phyloP scores from a whole-genome alignment of 1,284 basidiomycete genomes.

The Fomitopsis palustris region DNA sequence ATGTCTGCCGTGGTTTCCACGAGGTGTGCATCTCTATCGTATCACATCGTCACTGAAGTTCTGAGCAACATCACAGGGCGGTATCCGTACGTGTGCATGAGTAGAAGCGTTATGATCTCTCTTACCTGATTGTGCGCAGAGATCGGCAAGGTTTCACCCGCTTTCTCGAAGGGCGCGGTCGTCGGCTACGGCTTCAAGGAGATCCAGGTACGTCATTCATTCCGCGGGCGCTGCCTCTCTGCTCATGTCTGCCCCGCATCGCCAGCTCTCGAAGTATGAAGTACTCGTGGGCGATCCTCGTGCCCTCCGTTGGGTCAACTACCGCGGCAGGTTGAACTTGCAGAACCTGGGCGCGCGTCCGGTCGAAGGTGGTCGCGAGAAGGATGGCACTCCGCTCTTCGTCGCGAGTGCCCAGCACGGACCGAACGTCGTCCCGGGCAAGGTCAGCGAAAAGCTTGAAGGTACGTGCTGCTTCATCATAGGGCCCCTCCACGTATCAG shows the following conservation, averaged over 20 bases:
- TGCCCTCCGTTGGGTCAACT: constrained; percentile 56
- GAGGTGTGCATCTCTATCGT: constrained; percentile 40
- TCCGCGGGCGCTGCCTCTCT: constrained; percentile 37
- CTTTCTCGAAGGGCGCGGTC: constrained; percentile 56
- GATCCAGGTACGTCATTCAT: constrained; percentile 19
- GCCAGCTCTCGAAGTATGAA: constrained; percentile 56
- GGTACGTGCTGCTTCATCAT: constrained; percentile 32
- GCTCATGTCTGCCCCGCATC: background rate
- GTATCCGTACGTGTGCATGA: constrained; percentile 46
- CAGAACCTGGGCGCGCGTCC: constrained; percentile 41
- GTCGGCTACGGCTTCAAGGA: constrained; percentile 59
- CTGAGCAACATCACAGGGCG: constrained; percentile 35
- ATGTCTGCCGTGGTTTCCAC: constrained; percentile 55
- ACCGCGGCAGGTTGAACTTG: constrained; percentile 43
- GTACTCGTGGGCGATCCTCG: constrained; percentile 62
- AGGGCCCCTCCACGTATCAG: constrained; percentile 12
- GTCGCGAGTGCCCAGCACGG: constrained; percentile 56
- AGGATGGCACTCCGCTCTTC: constrained; percentile 56
- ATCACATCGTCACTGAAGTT: background rate
- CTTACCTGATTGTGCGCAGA: constrained; percentile 34
- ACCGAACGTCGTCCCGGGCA: constrained; percentile 57
- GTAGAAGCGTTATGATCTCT: background rate
- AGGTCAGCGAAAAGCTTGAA: constrained; percentile 52
- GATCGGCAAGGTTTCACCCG: constrained; percentile 59
- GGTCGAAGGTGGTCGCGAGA: constrained; percentile 66